phyloP scores from a whole-genome alignment of 345 rosid genomes.

The Lagerstroemia speciosa region DNA sequence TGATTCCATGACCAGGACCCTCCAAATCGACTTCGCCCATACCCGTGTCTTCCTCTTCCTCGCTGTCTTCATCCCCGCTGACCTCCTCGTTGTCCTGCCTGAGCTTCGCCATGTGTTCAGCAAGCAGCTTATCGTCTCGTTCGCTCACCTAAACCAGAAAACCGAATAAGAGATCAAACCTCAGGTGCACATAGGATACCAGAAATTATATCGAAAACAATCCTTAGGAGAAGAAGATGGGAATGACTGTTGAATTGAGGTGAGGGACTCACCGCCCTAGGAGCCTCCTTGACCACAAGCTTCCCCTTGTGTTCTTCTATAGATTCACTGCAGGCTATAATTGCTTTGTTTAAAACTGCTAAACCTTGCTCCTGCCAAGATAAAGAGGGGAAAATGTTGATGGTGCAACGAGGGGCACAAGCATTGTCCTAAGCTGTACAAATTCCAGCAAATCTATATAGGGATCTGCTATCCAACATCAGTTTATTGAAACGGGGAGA shows the following conservation, averaged over 20 bases:
- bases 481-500: too few relatives aligned
- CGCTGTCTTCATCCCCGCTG: constrained; percentile 92
- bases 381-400: constrained; percentile 1
- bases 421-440: background rate
- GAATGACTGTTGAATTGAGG: background rate
- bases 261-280: constrained; percentile 77
- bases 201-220: background rate
- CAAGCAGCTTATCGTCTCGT: constrained; percentile 84
- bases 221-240: too few relatives aligned
- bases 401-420: background rate
- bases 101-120: constrained; percentile 95
- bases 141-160: constrained; percentile 81
- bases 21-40: constrained; percentile 86
- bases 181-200: background rate
- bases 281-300: constrained; percentile 71
- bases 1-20: constrained; percentile 39
- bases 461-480: too few relatives aligned
- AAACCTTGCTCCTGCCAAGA: constrained; percentile 84
- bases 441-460: too few relatives aligned
- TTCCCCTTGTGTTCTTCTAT: constrained; percentile 85
- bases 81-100: constrained; percentile 71
- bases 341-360: constrained; percentile 63
- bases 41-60: constrained; percentile 90
- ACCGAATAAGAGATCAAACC: background rate
- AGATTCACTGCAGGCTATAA: constrained; percentile 64